A percentile compares a stretch with the other conserved stretches of the same genome.
These are phyloP conservation scores for Botryosphaeria agaves DNA, from an alignment of 2,329 filamentous ascomycete genomes.

Conservation along the genomic window DNA sequence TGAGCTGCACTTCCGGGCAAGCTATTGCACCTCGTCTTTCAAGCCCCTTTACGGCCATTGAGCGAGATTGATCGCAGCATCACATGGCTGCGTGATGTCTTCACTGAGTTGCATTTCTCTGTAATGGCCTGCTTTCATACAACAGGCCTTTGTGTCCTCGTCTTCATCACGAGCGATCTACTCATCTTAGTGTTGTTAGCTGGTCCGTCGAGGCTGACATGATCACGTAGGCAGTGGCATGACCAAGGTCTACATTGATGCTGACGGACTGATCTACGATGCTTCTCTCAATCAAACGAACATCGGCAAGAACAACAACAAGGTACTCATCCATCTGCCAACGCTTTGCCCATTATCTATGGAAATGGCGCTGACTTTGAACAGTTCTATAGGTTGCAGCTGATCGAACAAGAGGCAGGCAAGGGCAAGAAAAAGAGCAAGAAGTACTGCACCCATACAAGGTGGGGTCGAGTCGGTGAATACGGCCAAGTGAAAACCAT, in stretches of 20 bases:
- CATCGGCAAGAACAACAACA: conserved; percentile 56
- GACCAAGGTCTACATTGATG: conserved; percentile 45
- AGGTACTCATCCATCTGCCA: conserved; percentile 26
- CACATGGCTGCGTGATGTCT: background rate
- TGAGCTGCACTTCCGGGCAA: conserved; percentile 2
- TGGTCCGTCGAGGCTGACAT: too few relatives aligned
- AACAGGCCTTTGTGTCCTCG: too few relatives aligned
- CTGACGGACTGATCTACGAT: conserved; percentile 53
- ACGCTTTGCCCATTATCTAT: too few relatives aligned
- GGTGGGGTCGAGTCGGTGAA: conserved; percentile 63
- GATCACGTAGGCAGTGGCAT: too few relatives aligned
- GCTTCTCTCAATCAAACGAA: conserved; percentile 68
- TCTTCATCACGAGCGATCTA: too few relatives aligned
- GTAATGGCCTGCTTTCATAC: background rate
- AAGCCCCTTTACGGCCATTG: background rate
- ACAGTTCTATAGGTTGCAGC: conserved; percentile 2
- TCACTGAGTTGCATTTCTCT: background rate
- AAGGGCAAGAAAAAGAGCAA: too few relatives aligned
- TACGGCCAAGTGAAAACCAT: conserved; percentile 26
- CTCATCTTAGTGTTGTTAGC: too few relatives aligned
- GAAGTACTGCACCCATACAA: conserved; percentile 49
- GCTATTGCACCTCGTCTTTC: background rate
- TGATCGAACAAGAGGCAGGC: conserved; percentile 26
- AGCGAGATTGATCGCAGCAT: background rate
- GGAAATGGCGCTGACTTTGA: conserved; percentile 1